Evolutionary conservation across 23 red algal species (phyloP), one percentile per base, ranked within the genome.

Genomic region (Agarophyton chilense): DNA sequence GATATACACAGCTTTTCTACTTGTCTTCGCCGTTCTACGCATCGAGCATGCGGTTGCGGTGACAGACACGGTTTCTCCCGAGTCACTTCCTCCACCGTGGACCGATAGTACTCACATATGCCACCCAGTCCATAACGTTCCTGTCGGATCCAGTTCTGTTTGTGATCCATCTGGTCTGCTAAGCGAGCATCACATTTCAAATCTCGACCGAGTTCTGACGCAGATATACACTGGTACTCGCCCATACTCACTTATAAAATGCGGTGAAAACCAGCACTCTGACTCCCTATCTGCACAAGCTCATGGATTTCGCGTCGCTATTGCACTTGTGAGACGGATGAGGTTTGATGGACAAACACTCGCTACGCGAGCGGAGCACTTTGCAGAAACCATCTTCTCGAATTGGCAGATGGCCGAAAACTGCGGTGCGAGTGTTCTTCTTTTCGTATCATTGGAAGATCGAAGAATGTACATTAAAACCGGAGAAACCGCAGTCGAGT

Each of bases 321-420:
- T 88, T 49, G 83, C 71, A 40, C 42, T 88, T 34, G 83, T 88
- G 19, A 63, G 83, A 39, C 83, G 83, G 28, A 88, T 88, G 83
- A 8, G 5, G 31, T 75, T 62, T 53, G 83, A 88, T 40, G 66
- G 68, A 24, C 11, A 67, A 24, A 77, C 64, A 4, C 83, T 88
- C 24, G 49, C 83, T 10, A 47, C 57, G 18, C 83, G 83, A 17
- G 71, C 83, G 21, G 66, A 75, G 38, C 36, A 53, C 71, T 88
- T 77, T 77, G 83, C 54, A 53, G 26, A 75, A 2, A 17, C 31
- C 17, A 29, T 88, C 52, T 88, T 88, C 51, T 12, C 33, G 8
- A 56, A 58, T 28, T 88, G 83, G 83, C 52, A 58, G 16, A 35
- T 88, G 4, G 11, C 45, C 19, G 43, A 61, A 10, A 72, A 72